These are phyloP conservation scores for Dictyostelium brefeldianum DNA, from an alignment of 78 protist genomes.

Conservation along the genomic window DNA sequence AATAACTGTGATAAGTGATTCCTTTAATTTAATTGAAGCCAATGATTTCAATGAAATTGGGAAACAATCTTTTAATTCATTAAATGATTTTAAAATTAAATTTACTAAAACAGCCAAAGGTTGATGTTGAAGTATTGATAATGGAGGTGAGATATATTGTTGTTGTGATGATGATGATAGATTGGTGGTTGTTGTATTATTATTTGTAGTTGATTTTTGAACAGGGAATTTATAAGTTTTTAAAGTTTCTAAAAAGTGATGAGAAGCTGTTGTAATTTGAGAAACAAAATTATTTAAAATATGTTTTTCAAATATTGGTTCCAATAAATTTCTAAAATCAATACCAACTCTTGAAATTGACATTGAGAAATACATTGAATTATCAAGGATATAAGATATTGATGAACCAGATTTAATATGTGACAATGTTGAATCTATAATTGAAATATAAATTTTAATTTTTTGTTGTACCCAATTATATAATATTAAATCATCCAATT, in stretches of 20 bases:
- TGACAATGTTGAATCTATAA: constrained; percentile 35
- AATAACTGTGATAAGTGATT: constrained; percentile 9
- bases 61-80: constrained; percentile 63
- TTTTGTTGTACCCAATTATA: constrained; percentile 65
- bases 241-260: constrained; percentile 63
- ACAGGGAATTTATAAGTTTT: constrained; percentile 64
- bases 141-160: constrained; percentile 41
- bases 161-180: neutral
- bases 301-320: constrained; percentile 63
- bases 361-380: constrained; percentile 72
- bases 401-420: constrained; percentile 48
- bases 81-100: constrained; percentile 48
- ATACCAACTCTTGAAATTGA: constrained; percentile 80
- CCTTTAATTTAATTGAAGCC: constrained; percentile 8
- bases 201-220: neutral
- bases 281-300: constrained; percentile 43
- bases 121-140: constrained; percentile 35
- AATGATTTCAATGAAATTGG: constrained; percentile 45
- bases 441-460: neutral
- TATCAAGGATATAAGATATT: constrained; percentile 52
- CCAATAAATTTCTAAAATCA: constrained; percentile 46
- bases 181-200: neutral
- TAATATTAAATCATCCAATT: constrained; percentile 61
- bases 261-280: constrained; percentile 36
- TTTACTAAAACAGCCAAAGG: constrained; percentile 62